Base-by-base conservation (phyloP, 2,329 filamentous ascomycete species). In the Cercospora nicotianae region DNA sequence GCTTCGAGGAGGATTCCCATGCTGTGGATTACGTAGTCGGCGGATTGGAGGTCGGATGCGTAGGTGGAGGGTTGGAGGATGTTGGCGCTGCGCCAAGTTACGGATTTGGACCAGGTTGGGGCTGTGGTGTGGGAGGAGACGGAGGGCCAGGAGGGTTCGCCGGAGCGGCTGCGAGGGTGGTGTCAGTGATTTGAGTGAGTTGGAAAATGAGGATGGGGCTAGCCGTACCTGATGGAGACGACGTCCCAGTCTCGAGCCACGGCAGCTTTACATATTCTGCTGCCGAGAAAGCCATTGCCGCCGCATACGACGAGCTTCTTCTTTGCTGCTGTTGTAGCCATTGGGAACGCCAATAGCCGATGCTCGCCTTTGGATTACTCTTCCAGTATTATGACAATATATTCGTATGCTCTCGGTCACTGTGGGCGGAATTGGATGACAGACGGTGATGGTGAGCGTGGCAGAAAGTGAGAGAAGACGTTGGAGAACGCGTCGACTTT, bases 1-100 rank as follows among this genome's bases (percentile, higher is more conserved):
- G 94, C 93, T 83, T 99, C 95, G 9, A 99, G 87, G 18, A 99
- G 86, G 75, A 99, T 97, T 9, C 95, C 95, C 90, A 98, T 94
- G 76, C 87, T 93, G 84, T 99, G 95, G 58, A 99, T 90, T 28
- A 98, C 94, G 66, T 89, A 94, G 78, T 93, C 88, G 69, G 93
- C 92, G 66, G 87, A 88, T 72, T 88, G 86, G 69, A 99, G 87
- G 59, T 94, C 87, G 0, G 90, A 83, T 8, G 87, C 87, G 82
- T 97, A 99, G 18, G 91, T 91, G 0, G 87, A 83, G 0, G 95
- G 94, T 68, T 90, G 87, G 69, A 99, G 87, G 73, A 98, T 90
- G 81, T 98, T 92, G 75, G 90, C 94, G 72, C 90, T 90, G 73
- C 93, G 90, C 95, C 95, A 98, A 70, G 88, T 86, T 5, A 99